Evolutionary conservation across 2,329 filamentous ascomycete genomes (phyloP), one percentile per base, ranked within the genome.

Genomic region (Parafenestella ontariensis): DNA sequence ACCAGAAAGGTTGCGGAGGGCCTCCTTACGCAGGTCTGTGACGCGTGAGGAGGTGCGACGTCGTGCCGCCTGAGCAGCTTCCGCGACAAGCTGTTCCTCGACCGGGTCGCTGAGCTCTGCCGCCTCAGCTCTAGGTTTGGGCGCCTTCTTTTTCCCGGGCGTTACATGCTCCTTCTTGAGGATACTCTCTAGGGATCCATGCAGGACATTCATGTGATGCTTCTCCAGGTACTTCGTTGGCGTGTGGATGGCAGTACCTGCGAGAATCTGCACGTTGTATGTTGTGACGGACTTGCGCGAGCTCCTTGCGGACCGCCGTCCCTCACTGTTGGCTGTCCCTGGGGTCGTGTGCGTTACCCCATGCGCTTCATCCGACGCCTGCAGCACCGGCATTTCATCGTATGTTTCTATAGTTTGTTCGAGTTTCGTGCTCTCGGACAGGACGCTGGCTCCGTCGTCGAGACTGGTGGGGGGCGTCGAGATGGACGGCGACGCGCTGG

Each of bases 391-490:
- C 33, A 60, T 54, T 29, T 75, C 63, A 15, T 46, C 67, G 53
- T 66, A 59, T 23, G 59, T 42, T 52, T 71, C 64, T 36, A 66
- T 52, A 23, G 56, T 40, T 20, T 65, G 61, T 33, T 76, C 69
- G 54, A 66, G 59, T 60, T 73, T 74, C 41, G 61, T 61, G 41
- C 61, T 62, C 37, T 77, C 74, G 26, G 76, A 79, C 36, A 79
- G 73, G 36, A 87, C 77, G 75, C 86, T 89, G 55, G 79, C 81
- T 64, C 79, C 82, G 71, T 89, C 87, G 68, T 83, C 84, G 62
- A 87, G 78, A 62, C 85, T 89, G 44, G 87, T 90, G 21, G 87
- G 86, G 42, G 88, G 87, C 52, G 88, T 89, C 18, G 85, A 88
- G 65, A 79, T 82, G 23, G 81, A 65, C 31, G 74, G 77, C 45